Base-by-base conservation (phyloP, 116 monocot genomes). In the Dioscorea cayenensis region DNA sequence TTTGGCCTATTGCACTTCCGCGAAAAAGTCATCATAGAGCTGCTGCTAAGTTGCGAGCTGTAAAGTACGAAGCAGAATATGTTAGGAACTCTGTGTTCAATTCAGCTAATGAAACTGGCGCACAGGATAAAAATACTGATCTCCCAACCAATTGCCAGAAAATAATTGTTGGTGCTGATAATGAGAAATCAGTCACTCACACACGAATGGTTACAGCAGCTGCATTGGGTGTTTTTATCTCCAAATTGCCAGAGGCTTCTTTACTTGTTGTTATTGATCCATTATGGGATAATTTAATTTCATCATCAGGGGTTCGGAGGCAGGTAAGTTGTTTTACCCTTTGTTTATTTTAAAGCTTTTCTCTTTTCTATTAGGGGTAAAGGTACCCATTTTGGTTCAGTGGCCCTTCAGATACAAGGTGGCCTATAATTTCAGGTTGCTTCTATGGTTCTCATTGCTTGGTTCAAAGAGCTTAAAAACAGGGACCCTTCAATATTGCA, bases 21-120 rank as follows among this genome's bases (percentile, higher is more conserved):
- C 86, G 93, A 25, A 93, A 84, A 85, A 93, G 88, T 61, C 90
- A 78, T 65, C 90, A 79, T 63, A 97, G 81, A 83, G 97, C 90
- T 72, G 93, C 86, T 74, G 97, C 97, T 43, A 97, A 97, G 70
- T 90, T 97, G 84, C 83, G 76, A 83, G 84, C 81, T 81, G 80
- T 73, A 14, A 88, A 78, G 70, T 77, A 78, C 72, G 90, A 92
- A 62, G 83, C 81, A 77, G 86, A 84, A 64, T 73, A 28, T 62
- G 55, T 71, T 66, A 75, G 68, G 68, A 75, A 68, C 48, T 64
- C 64, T 50, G 28, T 66, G 61, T 79, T 73, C 82, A 77, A 76
- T 84, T 73, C 79, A 63, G 66, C 84, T 18, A 81, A 78, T 66
- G 96, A 77, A 76, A 78, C 60, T 73, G 51, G 37, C 22, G 63